Evolutionary conservation across 2,329 filamentous ascomycete genomes (phyloP).

Genomic region (Lecanoromycetidae sp.): DNA sequence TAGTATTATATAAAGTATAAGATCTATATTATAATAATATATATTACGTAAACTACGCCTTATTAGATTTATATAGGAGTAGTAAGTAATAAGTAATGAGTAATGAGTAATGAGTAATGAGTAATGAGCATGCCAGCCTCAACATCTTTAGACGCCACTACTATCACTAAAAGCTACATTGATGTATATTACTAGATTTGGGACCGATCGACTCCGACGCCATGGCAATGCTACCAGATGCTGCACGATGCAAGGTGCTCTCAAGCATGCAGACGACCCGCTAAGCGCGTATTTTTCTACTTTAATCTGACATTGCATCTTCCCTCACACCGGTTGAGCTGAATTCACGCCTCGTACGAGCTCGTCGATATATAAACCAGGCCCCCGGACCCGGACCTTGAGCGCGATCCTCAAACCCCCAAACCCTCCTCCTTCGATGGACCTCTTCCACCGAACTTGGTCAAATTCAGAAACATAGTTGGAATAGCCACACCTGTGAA

Average conservation of each 20-base stretch:
- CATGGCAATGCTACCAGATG: neutral
- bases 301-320: neutral
- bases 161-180: neutral
- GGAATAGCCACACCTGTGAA: slow-evolving; percentile 9
- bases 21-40: no score
- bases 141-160: neutral
- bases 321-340: neutral
- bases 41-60: no score
- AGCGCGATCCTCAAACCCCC: neutral
- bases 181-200: no score
- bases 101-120: no score
- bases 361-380: neutral
- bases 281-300: no score
- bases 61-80: no score
- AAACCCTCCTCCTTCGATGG: neutral
- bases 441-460: slow-evolving; percentile 3
- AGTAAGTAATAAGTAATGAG: no score
- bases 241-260: neutral
- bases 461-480: slow-evolving; percentile 9
- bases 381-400: neutral
- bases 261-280: no score
- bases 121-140: no score
- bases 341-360: no score
- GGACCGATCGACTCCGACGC: neutral
- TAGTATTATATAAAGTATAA: no score